Conservation (phyloP, 1,284 basidiomycete species). For the Puccinia horiana region DNA sequence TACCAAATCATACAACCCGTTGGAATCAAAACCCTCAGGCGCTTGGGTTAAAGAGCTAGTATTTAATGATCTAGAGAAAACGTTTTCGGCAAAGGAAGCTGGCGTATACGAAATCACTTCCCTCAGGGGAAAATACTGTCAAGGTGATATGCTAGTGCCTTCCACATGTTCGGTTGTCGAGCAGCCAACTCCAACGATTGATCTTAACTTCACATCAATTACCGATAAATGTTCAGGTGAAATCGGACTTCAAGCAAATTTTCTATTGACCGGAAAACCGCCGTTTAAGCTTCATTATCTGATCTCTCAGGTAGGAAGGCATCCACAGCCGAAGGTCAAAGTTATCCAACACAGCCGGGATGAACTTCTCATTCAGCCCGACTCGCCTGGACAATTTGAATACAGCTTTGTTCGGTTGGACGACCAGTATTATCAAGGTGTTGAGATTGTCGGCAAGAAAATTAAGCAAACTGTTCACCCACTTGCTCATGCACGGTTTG, state of each 20-base stretch:
- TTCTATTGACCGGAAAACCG: conserved; percentile 82
- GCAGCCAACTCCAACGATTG: conserved; percentile 43
- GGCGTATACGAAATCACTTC: conserved; percentile 79
- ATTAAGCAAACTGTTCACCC: conserved; percentile 47
- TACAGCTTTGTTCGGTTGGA: conserved; percentile 79
- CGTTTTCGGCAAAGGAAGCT: conserved; percentile 59
- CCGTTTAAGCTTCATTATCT: conserved; percentile 75
- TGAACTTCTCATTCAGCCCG: conserved; percentile 81
- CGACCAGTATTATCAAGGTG: conserved; percentile 77
- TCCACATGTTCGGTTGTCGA: conserved; percentile 59
- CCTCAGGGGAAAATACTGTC: conserved; percentile 73
- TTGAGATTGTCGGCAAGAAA: conserved; percentile 31
- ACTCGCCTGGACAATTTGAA: conserved; percentile 82
- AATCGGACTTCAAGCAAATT: conserved; percentile 81
- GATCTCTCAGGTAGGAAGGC: conserved; percentile 71
- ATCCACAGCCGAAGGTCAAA: conserved; percentile 57
- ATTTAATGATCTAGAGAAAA: conserved; percentile 26
- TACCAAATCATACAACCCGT: conserved; percentile 52
- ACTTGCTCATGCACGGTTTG: conserved; percentile 40
- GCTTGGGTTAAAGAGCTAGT: conserved; percentile 20
- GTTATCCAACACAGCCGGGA: conserved; percentile 73
- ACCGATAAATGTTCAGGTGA: conserved; percentile 84
- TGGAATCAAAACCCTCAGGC: conserved; percentile 44
- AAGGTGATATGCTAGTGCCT: conserved; percentile 75
- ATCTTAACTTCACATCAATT: conserved; percentile 76